phyloP scores from a whole-genome alignment of 2,329 filamentous ascomycete genomes.

The Neurospora crassa region DNA sequence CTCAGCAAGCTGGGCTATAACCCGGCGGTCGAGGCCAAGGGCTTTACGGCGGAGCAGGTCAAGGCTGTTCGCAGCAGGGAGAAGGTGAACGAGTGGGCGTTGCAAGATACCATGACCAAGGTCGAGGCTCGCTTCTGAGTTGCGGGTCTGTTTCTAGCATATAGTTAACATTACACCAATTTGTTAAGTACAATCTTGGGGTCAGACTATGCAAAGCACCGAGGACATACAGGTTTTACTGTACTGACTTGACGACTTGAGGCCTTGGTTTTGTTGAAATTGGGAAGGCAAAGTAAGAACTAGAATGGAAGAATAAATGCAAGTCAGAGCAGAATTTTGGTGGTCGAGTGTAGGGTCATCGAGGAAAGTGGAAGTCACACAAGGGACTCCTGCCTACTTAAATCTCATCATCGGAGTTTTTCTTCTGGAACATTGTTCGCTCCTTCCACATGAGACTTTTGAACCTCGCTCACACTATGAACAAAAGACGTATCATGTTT shows the following conservation, averaged over 20 bases:
- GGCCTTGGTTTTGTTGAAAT: not conserved
- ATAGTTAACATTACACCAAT: not conserved
- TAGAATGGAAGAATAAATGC: not conserved
- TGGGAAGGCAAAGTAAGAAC: not conserved
- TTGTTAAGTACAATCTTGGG: not conserved
- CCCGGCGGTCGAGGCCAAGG: slow-evolving; percentile 79
- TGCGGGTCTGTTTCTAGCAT: not conserved
- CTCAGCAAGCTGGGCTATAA: slow-evolving; percentile 74
- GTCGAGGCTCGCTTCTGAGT: slow-evolving; percentile 41
- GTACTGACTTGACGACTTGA: not conserved
- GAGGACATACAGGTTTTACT: not conserved
- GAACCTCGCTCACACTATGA: not conserved
- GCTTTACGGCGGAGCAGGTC: slow-evolving; percentile 73
- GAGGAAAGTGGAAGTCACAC: not conserved
- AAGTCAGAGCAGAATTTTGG: not conserved
- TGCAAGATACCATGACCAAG: slow-evolving; percentile 64
- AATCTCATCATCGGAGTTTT: not conserved
- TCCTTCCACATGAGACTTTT: not conserved
- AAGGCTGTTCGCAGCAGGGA: slow-evolving; percentile 60
- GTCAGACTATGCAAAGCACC: not conserved
- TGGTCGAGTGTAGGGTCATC: not conserved
- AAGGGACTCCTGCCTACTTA: not conserved
- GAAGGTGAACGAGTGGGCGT: slow-evolving; percentile 59
- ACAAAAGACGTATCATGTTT: not conserved
- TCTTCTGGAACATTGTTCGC: not conserved